Evolutionary conservation across 331 rosid species (phyloP), one percentile per base, ranked within the genome.

Genomic region (Prunus yedoensis): DNA sequence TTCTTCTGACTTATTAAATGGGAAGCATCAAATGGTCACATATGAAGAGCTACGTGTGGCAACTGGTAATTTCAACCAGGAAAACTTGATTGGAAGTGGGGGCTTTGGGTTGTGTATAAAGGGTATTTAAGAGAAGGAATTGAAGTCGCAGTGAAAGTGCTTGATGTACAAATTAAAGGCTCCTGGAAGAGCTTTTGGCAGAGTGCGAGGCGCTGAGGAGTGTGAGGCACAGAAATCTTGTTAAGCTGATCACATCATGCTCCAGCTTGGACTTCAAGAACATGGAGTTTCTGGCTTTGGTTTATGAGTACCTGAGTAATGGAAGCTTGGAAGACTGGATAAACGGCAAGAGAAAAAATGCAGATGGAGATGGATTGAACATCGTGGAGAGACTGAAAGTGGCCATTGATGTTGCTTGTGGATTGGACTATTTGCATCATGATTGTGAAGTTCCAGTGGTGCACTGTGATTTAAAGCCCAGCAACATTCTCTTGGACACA

Each of bases 381-480:
- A n/a, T n/a, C 54, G 6, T 83, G 77, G 90, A 86, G 86, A 92
- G 93, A 75, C 69, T 92, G 74, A 87, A 80, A 27, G 75, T 84
- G 73, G 89, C 88, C 49, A 81, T 90, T 43, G 97, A 88, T 68
- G 73, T 81, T 54, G 89, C 92, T 41, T 66, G 76, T 76, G 91
- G 87, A 63, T 70, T 90, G 71, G 88, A 89, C 41, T 91, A 88
- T 78, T 57, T 87, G 53, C 97, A 89, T 51, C 62, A 88, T 76
- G 91, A 84, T 14, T 82, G 82, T 79, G 93, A 85, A 79, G 81
- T 60, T 74, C 89, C 90, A 0, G 83, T 91, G 27, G 90, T 83
- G 38, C 95, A 91, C 54, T 88, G 97, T 78, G 97, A 91, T 81
- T 72, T 89, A 62, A 91, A 91, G 78, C 97, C 95, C 1, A 89